These are phyloP conservation scores for Talaromyces sp. DNA, from an alignment of 2,329 filamentous ascomycete genomes.

Conservation along the genomic window DNA sequence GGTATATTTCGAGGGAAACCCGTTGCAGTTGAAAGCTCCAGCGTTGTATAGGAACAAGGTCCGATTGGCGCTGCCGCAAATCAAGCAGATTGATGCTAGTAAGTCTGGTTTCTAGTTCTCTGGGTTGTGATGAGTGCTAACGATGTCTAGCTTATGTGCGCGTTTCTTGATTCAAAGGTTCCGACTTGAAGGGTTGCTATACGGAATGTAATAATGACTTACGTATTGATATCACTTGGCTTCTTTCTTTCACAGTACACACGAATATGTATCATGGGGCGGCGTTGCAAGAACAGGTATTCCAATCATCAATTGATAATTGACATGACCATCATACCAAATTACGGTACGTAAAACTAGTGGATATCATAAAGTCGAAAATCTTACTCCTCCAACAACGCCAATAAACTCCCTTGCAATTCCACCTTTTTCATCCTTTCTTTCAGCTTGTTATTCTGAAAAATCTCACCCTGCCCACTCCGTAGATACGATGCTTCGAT, in stretches of 20 bases:
- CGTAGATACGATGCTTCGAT: background rate
- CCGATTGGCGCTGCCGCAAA: constrained; percentile 75
- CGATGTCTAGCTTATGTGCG: constrained; percentile 30
- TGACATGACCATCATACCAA: background rate
- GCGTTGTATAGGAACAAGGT: constrained; percentile 94
- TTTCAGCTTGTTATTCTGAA: background rate
- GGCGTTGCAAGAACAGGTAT: background rate
- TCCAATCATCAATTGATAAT: background rate
- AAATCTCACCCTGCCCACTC: background rate
- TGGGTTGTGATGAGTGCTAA: background rate
- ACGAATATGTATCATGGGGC: background rate
- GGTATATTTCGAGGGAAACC: constrained; percentile 96
- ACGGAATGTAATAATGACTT: background rate
- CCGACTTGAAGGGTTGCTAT: background rate
- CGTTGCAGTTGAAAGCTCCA: constrained; percentile 73
- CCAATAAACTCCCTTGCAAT: constrained; percentile 9
- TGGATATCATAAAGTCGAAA: background rate
- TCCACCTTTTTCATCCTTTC: background rate
- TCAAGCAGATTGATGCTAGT: constrained; percentile 97
- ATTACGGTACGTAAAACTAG: background rate
- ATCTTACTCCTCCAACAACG: background rate
- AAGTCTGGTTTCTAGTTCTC: constrained; percentile 40
- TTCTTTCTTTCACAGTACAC: background rate
- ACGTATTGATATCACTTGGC: constrained; percentile 6
- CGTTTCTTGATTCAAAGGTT: constrained; percentile 18